Evolutionary conservation across 2,329 filamentous ascomycete species (phyloP), one percentile per base, ranked within the genome.

Genomic region (Xylaria sp.): DNA sequence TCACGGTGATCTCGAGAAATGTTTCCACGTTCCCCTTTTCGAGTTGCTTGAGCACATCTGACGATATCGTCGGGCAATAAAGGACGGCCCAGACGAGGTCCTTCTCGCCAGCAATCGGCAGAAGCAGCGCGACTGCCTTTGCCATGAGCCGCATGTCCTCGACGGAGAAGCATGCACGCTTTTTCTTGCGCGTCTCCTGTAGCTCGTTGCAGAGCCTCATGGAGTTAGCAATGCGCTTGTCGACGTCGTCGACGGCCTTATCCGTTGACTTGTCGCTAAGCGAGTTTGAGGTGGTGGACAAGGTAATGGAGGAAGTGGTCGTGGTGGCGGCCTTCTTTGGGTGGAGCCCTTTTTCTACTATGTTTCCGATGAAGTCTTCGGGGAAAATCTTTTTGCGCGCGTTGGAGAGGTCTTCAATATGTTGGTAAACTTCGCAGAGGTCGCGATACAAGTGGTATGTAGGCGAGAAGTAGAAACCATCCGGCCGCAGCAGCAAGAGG

Each of bases 381-480:
- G 36, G 36, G 36, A 42, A 42, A 14, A 42, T 42, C 36, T 42
- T 42, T 14, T 42, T 12, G 3, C 12, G 36, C 7, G 9, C 36
- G 4, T 42, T 14, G 36, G 7, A 42, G 3, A 42, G 12, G 3
- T 8, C 3, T 12, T 42, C 36, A 12, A 42, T 42, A 42, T 42
- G 36, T 8, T 8, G 9, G 14, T 42, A 42, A 42, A 12, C 36
- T 14, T 42, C 4, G 36, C 12, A 7, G 4, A 42, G 6, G 36
- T 42, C 36, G 3, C 3, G 3, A 14, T 24, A n/a, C n/a, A 51
- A 21, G 19, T 27, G 3, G 1, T n/a, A 5, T 2, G 19, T 27
- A 27, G 48, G 48, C 19, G 48, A 27, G 48, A 51, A 51, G 48
- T 27, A 51, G 48, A 51, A 51, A 11, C 48, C 48, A 11, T 51